Base-by-base conservation (phyloP, 805 yeast genomes). In the Metschnikowia drakensbergensis region DNA sequence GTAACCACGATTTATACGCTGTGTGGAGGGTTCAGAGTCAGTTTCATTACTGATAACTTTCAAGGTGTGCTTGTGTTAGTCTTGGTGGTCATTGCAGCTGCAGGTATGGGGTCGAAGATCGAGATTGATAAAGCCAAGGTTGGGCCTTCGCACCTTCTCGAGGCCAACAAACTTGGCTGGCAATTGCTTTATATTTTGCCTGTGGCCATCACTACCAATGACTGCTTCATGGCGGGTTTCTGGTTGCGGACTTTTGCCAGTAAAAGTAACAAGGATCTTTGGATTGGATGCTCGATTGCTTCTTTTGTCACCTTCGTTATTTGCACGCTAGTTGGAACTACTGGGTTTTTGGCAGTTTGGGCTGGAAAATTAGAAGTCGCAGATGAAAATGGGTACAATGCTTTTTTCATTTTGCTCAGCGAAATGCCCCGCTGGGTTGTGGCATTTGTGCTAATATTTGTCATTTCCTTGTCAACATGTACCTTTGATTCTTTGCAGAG, bases 221-320 rank as follows among this genome's bases (percentile, higher is more conserved):
- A 89, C 63, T 81, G 91, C 63, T 91, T 91, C 67, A 71, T 91
- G 76, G 80, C 96, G 30, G 96, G 96, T 0, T 90, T 91, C 65
- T 91, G 98, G 98, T 71, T 91, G 52, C 76, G 98, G 61, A 88
- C 98, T 0, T 91, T 91, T 72, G 96, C 98, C 5, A 84, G 96
- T 5, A 81, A 80, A 54, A 71, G 88, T 6, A 81, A 90, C 66
- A 79, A 74, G 54, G 96, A 90, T 61, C 75, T 91, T 58, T 65
- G 78, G 65, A 78, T 88, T 55, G 95, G 94, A 26, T 80, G 90
- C 46, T 74, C 83, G 3, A 70, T 91, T 51, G 96, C 97, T 0
- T 77, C 91, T 0, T 64, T 86, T 49, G 77, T 86, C 23, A 71
- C 83, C 38, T 79, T 85, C 48, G 71, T 75, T 10, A 74, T 89